A percentile compares a stretch with the other conserved stretches of the same genome.
Evolutionary conservation across 1,284 basidiomycete species (phyloP).

Genomic region (Ceratobasidium sp.): DNA sequence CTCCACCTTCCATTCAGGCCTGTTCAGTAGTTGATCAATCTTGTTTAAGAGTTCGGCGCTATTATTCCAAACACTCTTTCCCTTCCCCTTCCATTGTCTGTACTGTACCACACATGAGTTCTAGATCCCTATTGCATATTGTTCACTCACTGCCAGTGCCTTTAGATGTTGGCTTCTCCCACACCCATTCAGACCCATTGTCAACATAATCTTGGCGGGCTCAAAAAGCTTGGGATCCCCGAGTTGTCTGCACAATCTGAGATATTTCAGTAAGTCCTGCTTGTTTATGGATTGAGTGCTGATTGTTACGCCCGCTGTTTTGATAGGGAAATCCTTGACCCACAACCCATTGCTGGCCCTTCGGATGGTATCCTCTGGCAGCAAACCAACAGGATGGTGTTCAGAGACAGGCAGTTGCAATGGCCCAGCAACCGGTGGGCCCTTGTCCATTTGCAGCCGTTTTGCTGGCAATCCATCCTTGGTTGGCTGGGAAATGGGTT

Average conservation of each 20-base stretch:
- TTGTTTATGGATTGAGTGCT: too few relatives aligned
- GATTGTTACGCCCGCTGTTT: too few relatives aligned
- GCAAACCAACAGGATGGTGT: background rate
- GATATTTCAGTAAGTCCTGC: background rate
- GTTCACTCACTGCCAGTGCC: background rate
- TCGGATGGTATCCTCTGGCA: background rate
- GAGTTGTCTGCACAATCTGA: background rate
- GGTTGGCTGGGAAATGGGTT: background rate
- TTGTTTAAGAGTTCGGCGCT: background rate
- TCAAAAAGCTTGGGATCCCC: slow-evolving; percentile 1
- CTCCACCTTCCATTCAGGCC: background rate
- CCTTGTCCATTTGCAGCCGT: background rate
- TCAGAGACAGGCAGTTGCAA: background rate
- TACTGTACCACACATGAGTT: too few relatives aligned
- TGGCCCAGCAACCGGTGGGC: background rate
- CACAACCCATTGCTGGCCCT: too few relatives aligned
- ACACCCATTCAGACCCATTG: background rate
- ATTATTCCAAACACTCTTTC: background rate
- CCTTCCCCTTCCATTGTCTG: background rate
- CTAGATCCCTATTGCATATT: too few relatives aligned
- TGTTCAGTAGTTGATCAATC: background rate
- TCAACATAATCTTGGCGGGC: slow-evolving; percentile 5
- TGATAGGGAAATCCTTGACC: too few relatives aligned
- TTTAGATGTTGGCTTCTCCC: background rate
- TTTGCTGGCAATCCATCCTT: background rate